These are phyloP conservation scores for Mycena citricolor DNA, from an alignment of 1,284 basidiomycete genomes.

Conservation along the genomic window DNA sequence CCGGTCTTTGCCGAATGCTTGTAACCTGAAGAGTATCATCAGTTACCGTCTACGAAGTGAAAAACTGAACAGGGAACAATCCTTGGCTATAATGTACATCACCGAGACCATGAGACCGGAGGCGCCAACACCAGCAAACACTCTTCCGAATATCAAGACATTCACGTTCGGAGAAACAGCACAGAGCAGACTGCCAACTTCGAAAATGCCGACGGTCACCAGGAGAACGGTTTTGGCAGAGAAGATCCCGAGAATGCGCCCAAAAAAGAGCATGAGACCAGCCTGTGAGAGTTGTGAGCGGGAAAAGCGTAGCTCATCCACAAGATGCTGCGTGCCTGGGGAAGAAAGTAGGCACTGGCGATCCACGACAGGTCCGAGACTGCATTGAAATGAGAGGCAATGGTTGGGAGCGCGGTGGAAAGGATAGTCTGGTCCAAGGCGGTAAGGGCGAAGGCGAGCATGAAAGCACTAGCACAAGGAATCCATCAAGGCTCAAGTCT, in stretches of 20 bases:
- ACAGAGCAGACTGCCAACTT: conserved; percentile 50
- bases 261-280: conserved; percentile 25
- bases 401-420: conserved; percentile 23
- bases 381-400: conserved; percentile 23
- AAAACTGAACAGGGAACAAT: conserved; percentile 1
- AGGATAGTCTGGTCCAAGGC: conserved; percentile 19
- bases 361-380: conserved; percentile 24
- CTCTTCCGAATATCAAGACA: conserved; percentile 44
- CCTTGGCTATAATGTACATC: conserved; percentile 15
- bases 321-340: not conserved
- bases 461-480: too few relatives aligned
- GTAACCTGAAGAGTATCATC: conserved; percentile 12
- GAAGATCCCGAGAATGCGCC: conserved; percentile 25
- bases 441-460: too few relatives aligned
- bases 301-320: not conserved
- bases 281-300: conserved; percentile 12
- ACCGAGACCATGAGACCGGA: conserved; percentile 23
- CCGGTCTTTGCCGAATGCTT: conserved; percentile 16
- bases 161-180: conserved; percentile 45
- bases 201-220: conserved; percentile 36
- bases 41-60: not conserved
- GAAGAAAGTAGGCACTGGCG: conserved; percentile 16
- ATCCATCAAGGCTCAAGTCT: too few relatives aligned
- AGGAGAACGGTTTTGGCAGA: conserved; percentile 32
- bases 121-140: conserved; percentile 39